Conservation (phyloP, 192 early-diverging fungal genomes). For the Coemansia sp. region DNA sequence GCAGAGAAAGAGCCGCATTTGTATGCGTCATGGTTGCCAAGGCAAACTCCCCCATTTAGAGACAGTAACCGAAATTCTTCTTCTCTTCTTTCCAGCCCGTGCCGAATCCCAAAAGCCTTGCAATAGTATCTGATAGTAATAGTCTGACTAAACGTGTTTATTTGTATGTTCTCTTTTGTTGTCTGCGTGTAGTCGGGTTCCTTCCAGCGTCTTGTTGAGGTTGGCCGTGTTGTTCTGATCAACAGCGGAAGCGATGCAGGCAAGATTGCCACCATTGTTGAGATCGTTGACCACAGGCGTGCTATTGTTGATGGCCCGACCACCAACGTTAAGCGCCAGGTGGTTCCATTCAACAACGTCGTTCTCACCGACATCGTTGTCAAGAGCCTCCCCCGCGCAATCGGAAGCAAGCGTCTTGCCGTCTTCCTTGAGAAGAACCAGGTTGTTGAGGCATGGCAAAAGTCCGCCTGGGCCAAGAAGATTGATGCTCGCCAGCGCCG, state of each 20-base stretch:
- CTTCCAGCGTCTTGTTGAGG: slow-evolving; percentile 93
- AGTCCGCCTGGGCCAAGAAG: slow-evolving; percentile 97
- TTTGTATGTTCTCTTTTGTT: neutral
- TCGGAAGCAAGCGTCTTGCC: slow-evolving; percentile 73
- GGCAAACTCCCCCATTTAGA: too few relatives aligned
- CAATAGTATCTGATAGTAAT: too few relatives aligned
- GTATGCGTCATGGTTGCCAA: too few relatives aligned
- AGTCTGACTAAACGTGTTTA: neutral
- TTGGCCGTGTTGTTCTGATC: slow-evolving; percentile 97
- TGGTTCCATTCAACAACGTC: slow-evolving; percentile 85
- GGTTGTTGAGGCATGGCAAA: slow-evolving; percentile 74
- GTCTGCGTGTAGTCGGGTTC: slow-evolving; percentile 50
- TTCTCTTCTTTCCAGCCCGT: neutral
- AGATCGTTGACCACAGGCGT: slow-evolving; percentile 99
- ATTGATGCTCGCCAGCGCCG: slow-evolving; percentile 77
- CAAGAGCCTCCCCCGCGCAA: slow-evolving; percentile 79
- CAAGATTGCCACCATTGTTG: slow-evolving; percentile 98
- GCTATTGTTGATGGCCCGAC: slow-evolving; percentile 97
- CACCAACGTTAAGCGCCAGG: slow-evolving; percentile 87
- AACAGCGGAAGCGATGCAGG: slow-evolving; percentile 93
- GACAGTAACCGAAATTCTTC: neutral
- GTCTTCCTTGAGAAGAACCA: slow-evolving; percentile 85
- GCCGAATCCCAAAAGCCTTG: too few relatives aligned
- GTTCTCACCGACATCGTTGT: slow-evolving; percentile 88
- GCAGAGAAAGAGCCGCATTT: neutral